Conservation (phyloP, 2,329 filamentous ascomycete species). For the Paecilomyces formosus region DNA sequence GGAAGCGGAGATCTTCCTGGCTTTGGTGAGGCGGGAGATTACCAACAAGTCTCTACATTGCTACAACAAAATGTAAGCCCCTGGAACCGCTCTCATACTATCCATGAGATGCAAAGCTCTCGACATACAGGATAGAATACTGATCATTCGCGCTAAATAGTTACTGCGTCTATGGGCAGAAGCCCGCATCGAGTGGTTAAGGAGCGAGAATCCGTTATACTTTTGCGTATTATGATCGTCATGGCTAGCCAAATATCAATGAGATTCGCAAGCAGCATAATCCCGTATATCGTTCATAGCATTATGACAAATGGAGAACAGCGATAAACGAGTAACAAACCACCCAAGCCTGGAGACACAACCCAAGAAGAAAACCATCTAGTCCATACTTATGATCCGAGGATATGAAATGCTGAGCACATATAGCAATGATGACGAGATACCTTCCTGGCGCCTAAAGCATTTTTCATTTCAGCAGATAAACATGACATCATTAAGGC, state of each 20-base stretch:
- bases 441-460: background rate
- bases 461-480: background rate
- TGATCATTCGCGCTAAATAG: background rate
- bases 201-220: background rate
- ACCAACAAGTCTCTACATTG: slow-evolving; percentile 1
- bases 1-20: slow-evolving; percentile 4
- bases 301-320: too few species aligned
- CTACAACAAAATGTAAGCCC: slow-evolving; percentile 4
- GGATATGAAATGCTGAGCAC: too few species aligned
- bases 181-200: background rate
- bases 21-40: slow-evolving; percentile 1
- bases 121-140: background rate
- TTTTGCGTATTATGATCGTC: too few species aligned
- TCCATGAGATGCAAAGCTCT: background rate
- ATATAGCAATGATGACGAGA: too few species aligned
- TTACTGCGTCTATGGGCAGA: slow-evolving; percentile 3
- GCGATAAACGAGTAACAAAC: too few species aligned
- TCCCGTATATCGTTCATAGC: too few species aligned
- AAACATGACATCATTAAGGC: background rate
- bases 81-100: background rate
- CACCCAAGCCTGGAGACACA: too few species aligned
- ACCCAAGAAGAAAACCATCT: too few species aligned
- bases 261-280: too few species aligned
- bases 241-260: too few species aligned
- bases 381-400: too few species aligned